These are phyloP conservation scores for Opeltia flavorubescens DNA, from an alignment of 495 filamentous ascomycete species.

Conservation along the genomic window DNA sequence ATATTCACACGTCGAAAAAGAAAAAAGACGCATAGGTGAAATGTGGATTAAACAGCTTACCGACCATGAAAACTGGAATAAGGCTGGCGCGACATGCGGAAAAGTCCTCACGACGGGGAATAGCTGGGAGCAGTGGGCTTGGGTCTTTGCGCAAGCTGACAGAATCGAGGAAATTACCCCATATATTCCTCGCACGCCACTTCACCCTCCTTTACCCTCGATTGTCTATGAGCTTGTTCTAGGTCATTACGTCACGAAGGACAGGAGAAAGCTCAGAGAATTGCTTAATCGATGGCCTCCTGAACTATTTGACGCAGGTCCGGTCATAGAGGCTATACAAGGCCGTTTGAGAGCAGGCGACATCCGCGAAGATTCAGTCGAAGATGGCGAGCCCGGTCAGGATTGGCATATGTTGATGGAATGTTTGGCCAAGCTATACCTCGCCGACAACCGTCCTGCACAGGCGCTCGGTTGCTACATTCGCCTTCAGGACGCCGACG, in stretches of 20 bases:
- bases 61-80: slow-evolving; percentile 53
- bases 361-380: slow-evolving; percentile 51
- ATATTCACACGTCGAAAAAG: slow-evolving; percentile 59
- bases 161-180: slow-evolving; percentile 81
- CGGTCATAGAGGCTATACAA: slow-evolving; percentile 56
- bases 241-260: slow-evolving; percentile 63
- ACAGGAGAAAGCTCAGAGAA: slow-evolving; percentile 54
- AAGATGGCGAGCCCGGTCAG: slow-evolving; percentile 47
- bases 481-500: slow-evolving; percentile 77
- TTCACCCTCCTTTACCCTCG: slow-evolving; percentile 69
- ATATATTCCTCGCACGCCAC: slow-evolving; percentile 58
- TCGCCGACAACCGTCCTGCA: slow-evolving; percentile 61
- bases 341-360: slow-evolving; percentile 56
- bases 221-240: slow-evolving; percentile 75
- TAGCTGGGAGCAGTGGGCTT: slow-evolving; percentile 91
- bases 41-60: slow-evolving; percentile 81
- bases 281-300: slow-evolving; percentile 76
- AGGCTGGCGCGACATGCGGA: slow-evolving; percentile 62
- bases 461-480: slow-evolving; percentile 85
- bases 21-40: slow-evolving; percentile 86
- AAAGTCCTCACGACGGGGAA: slow-evolving; percentile 65
- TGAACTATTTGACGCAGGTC: slow-evolving; percentile 64
- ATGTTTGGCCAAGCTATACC: slow-evolving; percentile 66
- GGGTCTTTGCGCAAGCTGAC: slow-evolving; percentile 69
- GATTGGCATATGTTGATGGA: slow-evolving; percentile 80